Conservation (phyloP, 305 asterid genomes). For the Nicotiana rustica region DNA sequence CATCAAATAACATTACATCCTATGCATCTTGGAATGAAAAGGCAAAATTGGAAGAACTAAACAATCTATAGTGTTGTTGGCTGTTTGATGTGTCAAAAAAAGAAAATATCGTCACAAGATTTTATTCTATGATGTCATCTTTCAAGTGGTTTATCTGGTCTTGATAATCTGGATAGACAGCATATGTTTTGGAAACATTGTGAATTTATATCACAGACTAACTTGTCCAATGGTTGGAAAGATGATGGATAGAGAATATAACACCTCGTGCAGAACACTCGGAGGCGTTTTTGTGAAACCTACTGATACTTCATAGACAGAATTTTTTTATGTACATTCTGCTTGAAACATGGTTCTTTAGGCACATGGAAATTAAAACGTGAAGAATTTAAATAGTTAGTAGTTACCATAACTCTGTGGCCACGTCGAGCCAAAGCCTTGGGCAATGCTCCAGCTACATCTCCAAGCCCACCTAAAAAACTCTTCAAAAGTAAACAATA, state of each 20-base stretch:
- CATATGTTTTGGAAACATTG: slow-evolving; percentile 6
- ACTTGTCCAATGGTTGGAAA: neutral
- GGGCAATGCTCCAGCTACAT: slow-evolving; percentile 97
- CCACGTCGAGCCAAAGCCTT: slow-evolving; percentile 98
- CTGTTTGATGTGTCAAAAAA: neutral
- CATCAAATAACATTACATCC: slow-evolving; percentile 21
- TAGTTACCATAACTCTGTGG: slow-evolving; percentile 93
- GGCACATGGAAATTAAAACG: neutral
- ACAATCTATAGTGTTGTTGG: neutral
- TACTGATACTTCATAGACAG: neutral
- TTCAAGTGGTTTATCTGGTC: neutral
- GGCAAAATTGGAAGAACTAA: neutral
- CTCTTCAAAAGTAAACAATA: slow-evolving; percentile 32
- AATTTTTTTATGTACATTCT: neutral
- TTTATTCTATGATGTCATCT: neutral
- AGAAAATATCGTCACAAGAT: neutral
- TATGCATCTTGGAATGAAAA: neutral
- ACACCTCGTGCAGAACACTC: slow-evolving; percentile 16
- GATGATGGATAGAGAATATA: slow-evolving; percentile 6
- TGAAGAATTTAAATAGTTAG: neutral
- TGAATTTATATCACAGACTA: slow-evolving; percentile 2
- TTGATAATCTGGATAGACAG: slow-evolving; percentile 19
- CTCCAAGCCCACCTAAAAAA: slow-evolving; percentile 94
- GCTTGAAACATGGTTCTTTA: neutral
- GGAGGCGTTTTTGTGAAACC: neutral